A percentile compares a stretch with the other conserved stretches of the same genome.
These are phyloP conservation scores for Lactuca saligna DNA, from an alignment of 129 eudicot species.

Conservation along the genomic window DNA sequence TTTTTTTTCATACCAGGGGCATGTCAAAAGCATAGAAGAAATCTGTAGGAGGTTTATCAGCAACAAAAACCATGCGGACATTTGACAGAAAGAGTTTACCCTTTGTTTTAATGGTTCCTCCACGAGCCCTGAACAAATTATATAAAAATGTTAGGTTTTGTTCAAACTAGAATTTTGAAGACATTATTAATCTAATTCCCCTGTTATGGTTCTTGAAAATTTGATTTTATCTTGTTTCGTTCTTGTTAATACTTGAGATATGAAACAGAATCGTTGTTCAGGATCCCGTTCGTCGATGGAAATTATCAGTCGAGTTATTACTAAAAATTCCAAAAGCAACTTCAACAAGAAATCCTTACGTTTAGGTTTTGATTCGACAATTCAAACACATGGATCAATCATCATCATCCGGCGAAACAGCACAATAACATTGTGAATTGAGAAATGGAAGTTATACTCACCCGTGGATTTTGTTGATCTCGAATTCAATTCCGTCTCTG, in stretches of 20 bases:
- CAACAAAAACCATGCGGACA: constrained; percentile 78
- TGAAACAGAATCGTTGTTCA: not conserved
- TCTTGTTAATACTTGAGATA: not conserved
- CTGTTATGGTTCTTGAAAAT: not conserved
- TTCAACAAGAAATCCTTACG: not conserved
- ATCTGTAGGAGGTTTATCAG: constrained; percentile 77
- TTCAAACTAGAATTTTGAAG: not conserved
- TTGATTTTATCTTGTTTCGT: not conserved
- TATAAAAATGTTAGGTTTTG: not conserved
- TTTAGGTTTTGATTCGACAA: not conserved
- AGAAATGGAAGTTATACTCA: not conserved
- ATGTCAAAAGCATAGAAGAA: constrained; percentile 64
- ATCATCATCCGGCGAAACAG: not conserved
- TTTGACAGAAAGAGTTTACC: constrained; percentile 79
- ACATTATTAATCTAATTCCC: not conserved
- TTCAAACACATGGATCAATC: not conserved
- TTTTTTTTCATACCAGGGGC: constrained; percentile 60
- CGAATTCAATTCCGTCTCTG: constrained; percentile 85
- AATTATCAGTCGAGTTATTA: not conserved
- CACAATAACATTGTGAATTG: not conserved
- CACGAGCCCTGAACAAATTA: constrained; percentile 38
- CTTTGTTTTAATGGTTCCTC: constrained; percentile 60
- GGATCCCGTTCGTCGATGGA: not conserved
- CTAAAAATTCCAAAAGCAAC: not conserved
- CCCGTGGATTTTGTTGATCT: constrained; percentile 80